phyloP scores from a whole-genome alignment of 2,329 filamentous ascomycete genomes.

The Trichoderma atrobrunneum region DNA sequence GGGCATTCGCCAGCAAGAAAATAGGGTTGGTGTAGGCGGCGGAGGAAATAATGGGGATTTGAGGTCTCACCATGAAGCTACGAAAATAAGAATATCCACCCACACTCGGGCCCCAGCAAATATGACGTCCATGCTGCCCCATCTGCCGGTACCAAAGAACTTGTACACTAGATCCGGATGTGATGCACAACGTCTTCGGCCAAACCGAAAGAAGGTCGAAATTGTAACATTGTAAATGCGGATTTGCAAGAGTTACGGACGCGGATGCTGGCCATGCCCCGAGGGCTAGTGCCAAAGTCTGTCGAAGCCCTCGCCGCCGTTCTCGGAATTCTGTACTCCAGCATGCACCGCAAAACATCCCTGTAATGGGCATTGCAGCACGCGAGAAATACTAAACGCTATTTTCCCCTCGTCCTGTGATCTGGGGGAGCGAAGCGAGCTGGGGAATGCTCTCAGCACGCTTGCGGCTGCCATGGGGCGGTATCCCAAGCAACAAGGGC shows the following conservation, averaged over 20 bases:
- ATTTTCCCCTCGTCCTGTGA: not conserved
- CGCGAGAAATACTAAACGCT: not conserved
- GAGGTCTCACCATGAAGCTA: conserved; percentile 2
- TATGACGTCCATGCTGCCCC: conserved; percentile 11
- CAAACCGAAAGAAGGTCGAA: not conserved
- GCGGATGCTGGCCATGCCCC: not conserved
- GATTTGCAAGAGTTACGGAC: not conserved
- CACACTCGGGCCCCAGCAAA: conserved; percentile 1
- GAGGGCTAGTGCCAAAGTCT: not conserved
- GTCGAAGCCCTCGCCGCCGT: conserved; percentile 2
- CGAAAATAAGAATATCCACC: conserved; percentile 11
- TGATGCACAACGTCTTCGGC: conserved; percentile 13
- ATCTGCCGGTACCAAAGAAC: not conserved
- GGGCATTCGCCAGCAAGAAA: not conserved
- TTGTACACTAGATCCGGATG: conserved; percentile 1
- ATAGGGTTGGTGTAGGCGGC: not conserved
- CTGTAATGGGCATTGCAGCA: not conserved
- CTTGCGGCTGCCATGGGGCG: conserved; percentile 4
- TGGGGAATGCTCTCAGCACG: conserved; percentile 11
- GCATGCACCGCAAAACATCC: not conserved
- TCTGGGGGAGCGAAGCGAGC: not conserved
- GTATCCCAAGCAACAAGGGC: conserved; percentile 17
- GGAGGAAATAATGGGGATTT: conserved; percentile 11
- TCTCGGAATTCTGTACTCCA: not conserved
- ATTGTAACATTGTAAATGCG: not conserved